Evolutionary conservation across 441 rosid species (phyloP).

Genomic region (Gossypium davidsonii): DNA sequence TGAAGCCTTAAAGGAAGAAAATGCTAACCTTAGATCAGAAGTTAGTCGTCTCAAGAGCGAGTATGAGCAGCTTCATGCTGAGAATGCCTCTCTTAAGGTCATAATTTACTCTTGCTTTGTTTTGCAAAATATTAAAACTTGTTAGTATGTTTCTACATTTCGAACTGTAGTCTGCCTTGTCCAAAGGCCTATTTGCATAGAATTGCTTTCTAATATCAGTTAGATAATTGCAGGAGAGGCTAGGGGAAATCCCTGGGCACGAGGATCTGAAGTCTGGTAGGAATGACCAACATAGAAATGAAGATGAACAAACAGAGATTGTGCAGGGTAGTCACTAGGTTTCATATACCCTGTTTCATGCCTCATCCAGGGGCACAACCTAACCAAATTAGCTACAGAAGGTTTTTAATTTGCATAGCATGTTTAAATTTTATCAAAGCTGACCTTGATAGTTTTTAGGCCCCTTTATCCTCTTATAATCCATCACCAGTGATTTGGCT

Average conservation of each 20-base stretch:
- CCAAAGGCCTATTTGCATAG: not conserved
- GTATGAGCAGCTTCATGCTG: slow-evolving; percentile 63
- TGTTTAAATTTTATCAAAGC: slow-evolving; percentile 34
- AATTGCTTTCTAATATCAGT: slow-evolving; percentile 6
- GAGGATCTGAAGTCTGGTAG: slow-evolving; percentile 49
- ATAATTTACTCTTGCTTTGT: slow-evolving; percentile 11
- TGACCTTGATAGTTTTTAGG: not conserved
- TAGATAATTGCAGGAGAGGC: slow-evolving; percentile 16
- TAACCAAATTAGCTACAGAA: slow-evolving; percentile 50
- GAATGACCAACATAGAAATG: slow-evolving; percentile 39
- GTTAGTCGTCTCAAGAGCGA: slow-evolving; percentile 63
- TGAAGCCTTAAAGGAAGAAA: slow-evolving; percentile 74
- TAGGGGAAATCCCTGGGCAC: slow-evolving; percentile 30
- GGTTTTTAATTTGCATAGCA: slow-evolving; percentile 33
- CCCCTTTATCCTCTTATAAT: slow-evolving; percentile 17
- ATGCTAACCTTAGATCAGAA: slow-evolving; percentile 69
- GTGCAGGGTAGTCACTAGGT: slow-evolving; percentile 42
- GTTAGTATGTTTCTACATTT: not conserved
- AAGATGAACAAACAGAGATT: slow-evolving; percentile 41
- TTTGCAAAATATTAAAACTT: not conserved
- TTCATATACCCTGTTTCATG: slow-evolving; percentile 20
- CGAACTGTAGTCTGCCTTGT: not conserved
- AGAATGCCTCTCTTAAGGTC: slow-evolving; percentile 33
- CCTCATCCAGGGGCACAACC: slow-evolving; percentile 31
- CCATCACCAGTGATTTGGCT: slow-evolving; percentile 21